Conservation (phyloP, 2,329 filamentous ascomycete species). For the Aspergillus intermedius region DNA sequence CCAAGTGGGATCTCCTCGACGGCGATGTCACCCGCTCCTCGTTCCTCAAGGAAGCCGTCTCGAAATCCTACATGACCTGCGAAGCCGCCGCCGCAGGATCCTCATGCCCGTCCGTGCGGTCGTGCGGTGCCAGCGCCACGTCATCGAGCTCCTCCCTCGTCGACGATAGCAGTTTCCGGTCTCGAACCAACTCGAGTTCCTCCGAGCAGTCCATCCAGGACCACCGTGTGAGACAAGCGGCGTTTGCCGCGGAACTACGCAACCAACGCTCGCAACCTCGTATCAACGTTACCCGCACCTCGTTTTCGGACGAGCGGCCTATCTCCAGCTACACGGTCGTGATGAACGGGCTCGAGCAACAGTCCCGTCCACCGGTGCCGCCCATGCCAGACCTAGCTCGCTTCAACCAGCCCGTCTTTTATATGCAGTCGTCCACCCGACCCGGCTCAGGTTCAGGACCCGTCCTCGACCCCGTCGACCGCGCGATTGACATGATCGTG, state of each 20-base stretch:
- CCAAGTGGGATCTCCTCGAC: conserved; percentile 48
- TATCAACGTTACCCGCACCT: conserved; percentile 8
- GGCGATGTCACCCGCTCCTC: conserved; percentile 44
- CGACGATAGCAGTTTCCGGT: not conserved
- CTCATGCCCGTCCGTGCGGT: not conserved
- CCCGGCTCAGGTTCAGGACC: conserved; percentile 12
- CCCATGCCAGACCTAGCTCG: not conserved
- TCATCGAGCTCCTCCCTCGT: not conserved
- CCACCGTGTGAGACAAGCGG: conserved; percentile 24
- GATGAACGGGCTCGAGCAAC: conserved; percentile 25
- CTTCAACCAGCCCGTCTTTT: conserved; percentile 14
- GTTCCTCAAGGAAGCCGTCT: conserved; percentile 57
- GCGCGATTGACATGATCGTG: conserved; percentile 52
- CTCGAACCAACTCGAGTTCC: not conserved
- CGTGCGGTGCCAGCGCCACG: conserved; percentile 8
- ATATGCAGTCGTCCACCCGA: conserved; percentile 1
- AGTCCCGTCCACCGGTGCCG: conserved; percentile 5
- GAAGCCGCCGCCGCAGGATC: conserved; percentile 4
- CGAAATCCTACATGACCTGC: conserved; percentile 51
- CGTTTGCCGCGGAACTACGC: conserved; percentile 29
- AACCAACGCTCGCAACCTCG: conserved; percentile 15
- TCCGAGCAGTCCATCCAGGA: conserved; percentile 5
- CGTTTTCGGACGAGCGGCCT: conserved; percentile 31
- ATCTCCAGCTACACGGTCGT: conserved; percentile 35
- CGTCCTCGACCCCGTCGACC: conserved; percentile 49